These are phyloP conservation scores for Globisporangium apiculatum DNA, from an alignment of 352 stramenopile species.

Conservation along the genomic window DNA sequence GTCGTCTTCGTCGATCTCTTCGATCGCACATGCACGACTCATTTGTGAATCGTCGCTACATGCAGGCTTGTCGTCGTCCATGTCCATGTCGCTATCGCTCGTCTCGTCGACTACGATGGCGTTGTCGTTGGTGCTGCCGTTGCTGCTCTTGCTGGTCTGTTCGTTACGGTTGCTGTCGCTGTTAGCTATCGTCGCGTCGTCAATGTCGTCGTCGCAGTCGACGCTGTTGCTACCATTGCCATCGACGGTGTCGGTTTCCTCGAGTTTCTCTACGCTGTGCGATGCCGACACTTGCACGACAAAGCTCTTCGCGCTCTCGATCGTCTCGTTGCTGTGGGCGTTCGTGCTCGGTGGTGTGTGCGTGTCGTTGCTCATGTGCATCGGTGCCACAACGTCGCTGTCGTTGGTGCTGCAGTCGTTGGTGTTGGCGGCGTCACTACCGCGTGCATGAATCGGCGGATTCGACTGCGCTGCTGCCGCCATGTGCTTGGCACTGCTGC, in stretches of 20 bases:
- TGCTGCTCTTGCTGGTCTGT: neutral
- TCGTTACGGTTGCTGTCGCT: neutral
- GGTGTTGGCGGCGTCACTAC: too few species aligned
- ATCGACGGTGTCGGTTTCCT: neutral
- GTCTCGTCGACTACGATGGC: neutral
- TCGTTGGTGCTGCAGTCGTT: neutral
- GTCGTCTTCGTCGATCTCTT: constrained; percentile 14
- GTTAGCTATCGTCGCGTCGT: neutral
- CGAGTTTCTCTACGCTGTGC: neutral
- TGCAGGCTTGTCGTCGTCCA: neutral
- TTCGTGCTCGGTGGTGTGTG: constrained; percentile 3
- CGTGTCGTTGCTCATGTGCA: constrained; percentile 10
- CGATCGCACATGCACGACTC: constrained; percentile 1
- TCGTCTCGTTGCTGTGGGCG: neutral
- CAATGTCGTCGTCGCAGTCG: neutral
- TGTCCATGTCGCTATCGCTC: neutral
- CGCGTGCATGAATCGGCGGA: too few species aligned
- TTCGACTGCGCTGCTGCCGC: neutral
- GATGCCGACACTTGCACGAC: constrained; percentile 10
- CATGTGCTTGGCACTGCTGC: neutral
- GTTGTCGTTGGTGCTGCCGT: neutral
- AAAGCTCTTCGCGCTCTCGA: constrained; percentile 8
- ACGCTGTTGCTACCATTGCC: neutral
- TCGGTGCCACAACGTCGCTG: constrained; percentile 7
- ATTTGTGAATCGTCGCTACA: neutral